Percentiles rank a stretch among this genome's conserved stretches.
phyloP scores from a whole-genome alignment of 495 filamentous ascomycete genomes.

The Lasiosphaeriaceae sp. region DNA sequence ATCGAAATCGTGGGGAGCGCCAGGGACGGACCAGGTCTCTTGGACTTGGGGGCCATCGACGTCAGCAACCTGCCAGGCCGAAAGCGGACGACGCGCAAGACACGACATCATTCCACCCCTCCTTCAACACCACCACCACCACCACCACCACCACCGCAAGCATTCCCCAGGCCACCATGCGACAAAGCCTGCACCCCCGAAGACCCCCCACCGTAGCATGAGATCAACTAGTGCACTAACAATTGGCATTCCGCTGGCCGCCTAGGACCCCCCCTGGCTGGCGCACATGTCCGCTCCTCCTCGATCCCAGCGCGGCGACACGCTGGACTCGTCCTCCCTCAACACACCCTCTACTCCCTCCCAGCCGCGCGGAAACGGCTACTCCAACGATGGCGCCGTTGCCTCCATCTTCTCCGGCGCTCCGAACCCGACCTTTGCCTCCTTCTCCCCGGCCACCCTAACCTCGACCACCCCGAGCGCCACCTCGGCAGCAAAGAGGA shows the following conservation, averaged over 20 bases:
- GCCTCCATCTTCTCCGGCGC: constrained; percentile 15
- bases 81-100: no score
- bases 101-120: no score
- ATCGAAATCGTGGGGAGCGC: no score
- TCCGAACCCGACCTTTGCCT: constrained; percentile 31
- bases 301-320: constrained; percentile 31
- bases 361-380: constrained; percentile 16
- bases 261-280: constrained; percentile 46
- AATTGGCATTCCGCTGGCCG: constrained; percentile 8
- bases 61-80: no score
- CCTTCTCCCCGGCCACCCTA: constrained; percentile 78
- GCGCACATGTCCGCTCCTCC: constrained; percentile 48
- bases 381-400: constrained; percentile 24
- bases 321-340: constrained; percentile 24
- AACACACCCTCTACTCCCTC: constrained; percentile 23
- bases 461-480: constrained; percentile 48
- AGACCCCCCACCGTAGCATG: constrained; percentile 1
- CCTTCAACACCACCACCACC: no score
- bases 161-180: no score
- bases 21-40: no score
- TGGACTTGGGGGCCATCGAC: constrained; percentile 6
- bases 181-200: no score
- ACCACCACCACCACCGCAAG: no score
- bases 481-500: constrained; percentile 66
- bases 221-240: constrained; percentile 17